Evolutionary conservation across 164 flowering plant genomes (phyloP).

Genomic region (Umbellularia californica): DNA sequence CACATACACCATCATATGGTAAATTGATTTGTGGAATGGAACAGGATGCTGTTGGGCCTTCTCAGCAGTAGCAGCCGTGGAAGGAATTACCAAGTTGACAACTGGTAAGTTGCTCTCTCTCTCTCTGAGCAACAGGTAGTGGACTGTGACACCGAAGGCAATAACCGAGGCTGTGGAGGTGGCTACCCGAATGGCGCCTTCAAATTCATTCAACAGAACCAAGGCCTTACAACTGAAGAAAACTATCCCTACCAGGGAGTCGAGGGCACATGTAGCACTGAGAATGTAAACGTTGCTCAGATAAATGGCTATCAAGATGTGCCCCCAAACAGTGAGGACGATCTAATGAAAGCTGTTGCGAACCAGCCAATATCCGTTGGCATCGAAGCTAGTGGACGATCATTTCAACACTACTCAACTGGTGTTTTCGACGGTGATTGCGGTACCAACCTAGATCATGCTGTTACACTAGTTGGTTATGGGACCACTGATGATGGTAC

Average conservation of each 20-base stretch:
- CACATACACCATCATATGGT: neutral
- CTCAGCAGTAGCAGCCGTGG: slow-evolving; percentile 7
- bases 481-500: slow-evolving; percentile 10
- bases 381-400: slow-evolving; percentile 25
- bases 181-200: slow-evolving; percentile 4
- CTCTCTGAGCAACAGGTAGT: slow-evolving; percentile 10
- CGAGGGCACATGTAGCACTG: slow-evolving; percentile 2
- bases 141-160: slow-evolving; percentile 2
- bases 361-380: slow-evolving; percentile 30
- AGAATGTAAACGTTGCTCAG: neutral
- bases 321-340: slow-evolving; percentile 9
- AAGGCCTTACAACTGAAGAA: slow-evolving; percentile 2
- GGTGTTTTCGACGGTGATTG: slow-evolving; percentile 35
- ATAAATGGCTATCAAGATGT: slow-evolving; percentile 8
- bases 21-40: neutral
- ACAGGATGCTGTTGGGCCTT: slow-evolving; percentile 13
- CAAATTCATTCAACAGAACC: slow-evolving; percentile 6
- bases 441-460: slow-evolving; percentile 29
- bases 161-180: slow-evolving; percentile 3
- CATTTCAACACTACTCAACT: slow-evolving; percentile 21
- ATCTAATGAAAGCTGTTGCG: slow-evolving; percentile 14
- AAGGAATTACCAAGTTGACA: neutral
- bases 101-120: slow-evolving; percentile 2
- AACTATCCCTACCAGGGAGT: slow-evolving; percentile 7
- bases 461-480: slow-evolving; percentile 39